phyloP scores from a whole-genome alignment of 345 rosid species.

The Adansonia digitata region DNA sequence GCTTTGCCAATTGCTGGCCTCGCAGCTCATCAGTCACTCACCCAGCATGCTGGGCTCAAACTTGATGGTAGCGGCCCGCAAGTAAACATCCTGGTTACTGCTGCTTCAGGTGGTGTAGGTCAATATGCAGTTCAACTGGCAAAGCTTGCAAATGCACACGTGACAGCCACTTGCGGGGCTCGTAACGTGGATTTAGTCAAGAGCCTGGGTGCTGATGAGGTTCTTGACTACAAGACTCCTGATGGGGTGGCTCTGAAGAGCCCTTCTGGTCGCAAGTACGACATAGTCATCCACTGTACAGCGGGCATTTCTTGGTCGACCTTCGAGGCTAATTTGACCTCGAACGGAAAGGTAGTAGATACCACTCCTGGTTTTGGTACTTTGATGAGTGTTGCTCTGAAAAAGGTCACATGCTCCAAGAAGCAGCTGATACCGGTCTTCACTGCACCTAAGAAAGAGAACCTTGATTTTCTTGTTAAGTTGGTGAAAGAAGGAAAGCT shows the following conservation, averaged over 20 bases:
- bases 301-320: slow-evolving; percentile 51
- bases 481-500: slow-evolving; percentile 58
- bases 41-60: slow-evolving; percentile 50
- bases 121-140: no score
- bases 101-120: slow-evolving; percentile 83
- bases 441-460: slow-evolving; percentile 32
- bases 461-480: slow-evolving; percentile 43
- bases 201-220: slow-evolving; percentile 75
- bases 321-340: slow-evolving; percentile 55
- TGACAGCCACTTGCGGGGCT: slow-evolving; percentile 77
- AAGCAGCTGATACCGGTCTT: slow-evolving; percentile 60
- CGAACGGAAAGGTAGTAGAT: slow-evolving; percentile 56
- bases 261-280: slow-evolving; percentile 70
- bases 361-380: slow-evolving; percentile 38
- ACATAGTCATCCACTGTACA: slow-evolving; percentile 63
- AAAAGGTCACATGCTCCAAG: slow-evolving; percentile 55
- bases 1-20: slow-evolving; percentile 59
- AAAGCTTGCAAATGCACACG: slow-evolving; percentile 61
- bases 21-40: slow-evolving; percentile 56
- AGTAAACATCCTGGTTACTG: slow-evolving; percentile 55
- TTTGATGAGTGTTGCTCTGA: slow-evolving; percentile 35
- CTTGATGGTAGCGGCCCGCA: slow-evolving; percentile 50
- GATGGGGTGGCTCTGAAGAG: slow-evolving; percentile 66
- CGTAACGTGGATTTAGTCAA: slow-evolving; percentile 60
- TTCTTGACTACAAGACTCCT: slow-evolving; percentile 66